Conservation (phyloP, 2,329 filamentous ascomycete genomes). For the Xylogone sp. region DNA sequence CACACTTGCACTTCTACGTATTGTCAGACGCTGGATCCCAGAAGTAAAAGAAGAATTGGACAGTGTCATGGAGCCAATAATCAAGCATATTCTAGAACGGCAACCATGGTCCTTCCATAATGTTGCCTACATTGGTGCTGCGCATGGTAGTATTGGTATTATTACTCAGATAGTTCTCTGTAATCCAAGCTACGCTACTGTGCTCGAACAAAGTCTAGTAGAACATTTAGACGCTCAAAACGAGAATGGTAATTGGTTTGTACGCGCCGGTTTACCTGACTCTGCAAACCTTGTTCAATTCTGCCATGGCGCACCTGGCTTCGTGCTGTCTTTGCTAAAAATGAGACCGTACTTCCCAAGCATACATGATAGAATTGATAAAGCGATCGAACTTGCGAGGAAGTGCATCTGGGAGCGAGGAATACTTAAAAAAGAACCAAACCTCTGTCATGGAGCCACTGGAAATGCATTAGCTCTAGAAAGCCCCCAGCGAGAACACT, state of each 20-base stretch:
- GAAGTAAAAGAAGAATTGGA: slow-evolving; percentile 47
- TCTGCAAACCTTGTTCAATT: slow-evolving; percentile 50
- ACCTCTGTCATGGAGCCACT: slow-evolving; percentile 61
- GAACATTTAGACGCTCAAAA: slow-evolving; percentile 56
- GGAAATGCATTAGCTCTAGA: slow-evolving; percentile 53
- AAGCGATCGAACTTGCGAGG: slow-evolving; percentile 46
- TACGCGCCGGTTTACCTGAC: not conserved
- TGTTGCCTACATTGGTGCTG: slow-evolving; percentile 60
- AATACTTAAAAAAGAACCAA: slow-evolving; percentile 59
- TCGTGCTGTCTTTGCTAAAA: slow-evolving; percentile 53
- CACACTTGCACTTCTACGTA: slow-evolving; percentile 62
- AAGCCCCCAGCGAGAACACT: slow-evolving; percentile 41
- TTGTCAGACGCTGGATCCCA: slow-evolving; percentile 39
- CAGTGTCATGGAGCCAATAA: slow-evolving; percentile 51
- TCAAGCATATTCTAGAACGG: slow-evolving; percentile 54
- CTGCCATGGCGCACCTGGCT: slow-evolving; percentile 64
- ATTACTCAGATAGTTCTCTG: slow-evolving; percentile 61
- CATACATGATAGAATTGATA: slow-evolving; percentile 48
- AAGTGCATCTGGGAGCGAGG: slow-evolving; percentile 53
- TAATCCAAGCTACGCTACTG: slow-evolving; percentile 39
- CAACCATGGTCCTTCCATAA: slow-evolving; percentile 60
- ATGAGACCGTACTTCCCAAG: slow-evolving; percentile 53
- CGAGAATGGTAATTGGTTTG: slow-evolving; percentile 59
- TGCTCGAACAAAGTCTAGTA: slow-evolving; percentile 48
- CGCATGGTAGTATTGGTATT: slow-evolving; percentile 66